Base-by-base conservation (phyloP, 1,284 basidiomycete species). In the Ceraceosorus guamensis region DNA sequence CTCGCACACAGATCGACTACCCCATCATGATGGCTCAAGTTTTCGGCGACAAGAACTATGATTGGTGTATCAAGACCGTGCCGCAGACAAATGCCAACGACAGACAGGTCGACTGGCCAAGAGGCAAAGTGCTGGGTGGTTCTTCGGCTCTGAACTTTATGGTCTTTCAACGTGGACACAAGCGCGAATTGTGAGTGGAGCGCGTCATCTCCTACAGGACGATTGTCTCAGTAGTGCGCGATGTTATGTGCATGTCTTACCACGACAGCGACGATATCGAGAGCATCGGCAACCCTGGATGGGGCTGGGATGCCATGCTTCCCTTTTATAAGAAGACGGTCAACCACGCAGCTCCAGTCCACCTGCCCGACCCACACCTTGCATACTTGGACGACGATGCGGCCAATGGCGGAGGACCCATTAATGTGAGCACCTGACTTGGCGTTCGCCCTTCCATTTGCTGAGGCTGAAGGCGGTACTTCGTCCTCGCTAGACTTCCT, bases 251-350 rank as follows among this genome's bases (percentile, higher is more conserved):
- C n/a, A n/a, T n/a, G n/a, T n/a, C n/a, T n/a, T n/a, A n/a, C n/a
- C n/a, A n/a, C n/a, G n/a, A 69, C 30, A 68, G 62, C 61, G 67
- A 70, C 39, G 62, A 63, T 32, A 61, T 68, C 32, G 65, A 54
- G 30, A 60, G 55, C 45, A 52, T 70, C 31, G 67, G 65, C 45
- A 67, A 67, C 47, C 13, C 32, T 2, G 67, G 65, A 33, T 70
- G 68, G 68, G 53, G 50, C n/a, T 70, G 68, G 68, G 56, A 67
- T 30, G 62, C 61, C 39, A 57, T 61, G 24, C 57, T 61, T 31
- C 46, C 55, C 32, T 68, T 57, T 18, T 62, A 56, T 16, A 53
- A 53, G 11, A 61, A 62, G 50, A 52, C 56, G 16, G 57, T 61
- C n/a, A 60, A 56, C 24, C 34, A 54, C 59, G 5, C 55, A 51